Evolutionary conservation across 148 eudicot genomes (phyloP).

Genomic region (Pouteria glomerata): DNA sequence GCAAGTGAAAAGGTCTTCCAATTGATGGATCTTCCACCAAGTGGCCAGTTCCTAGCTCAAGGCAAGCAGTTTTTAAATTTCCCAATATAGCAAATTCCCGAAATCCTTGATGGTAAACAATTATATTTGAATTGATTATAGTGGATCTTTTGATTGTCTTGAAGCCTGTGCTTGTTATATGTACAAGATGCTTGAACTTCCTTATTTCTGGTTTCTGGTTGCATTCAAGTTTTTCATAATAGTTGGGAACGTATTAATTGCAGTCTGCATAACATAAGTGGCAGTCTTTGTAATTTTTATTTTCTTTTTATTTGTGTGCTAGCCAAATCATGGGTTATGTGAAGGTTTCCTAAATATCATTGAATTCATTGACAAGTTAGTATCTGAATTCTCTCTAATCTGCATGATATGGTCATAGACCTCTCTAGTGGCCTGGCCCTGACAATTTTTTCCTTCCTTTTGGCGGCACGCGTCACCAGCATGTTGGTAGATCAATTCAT

Average conservation of each 20-base stretch:
- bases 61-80: slow-evolving; percentile 36
- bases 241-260: background rate
- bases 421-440: background rate
- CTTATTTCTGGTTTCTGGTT: background rate
- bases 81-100: background rate
- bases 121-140: background rate
- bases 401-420: background rate
- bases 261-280: too few relatives aligned
- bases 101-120: background rate
- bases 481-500: too few relatives aligned
- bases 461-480: too few relatives aligned
- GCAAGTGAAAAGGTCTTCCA: slow-evolving; percentile 99
- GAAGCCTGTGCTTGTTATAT: background rate
- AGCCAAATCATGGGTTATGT: too few relatives aligned
- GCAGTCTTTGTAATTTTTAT: too few relatives aligned
- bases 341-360: background rate
- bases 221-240: background rate
- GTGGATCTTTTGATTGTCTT: background rate
- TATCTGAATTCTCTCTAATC: too few relatives aligned
- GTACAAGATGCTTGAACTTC: background rate
- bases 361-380: background rate
- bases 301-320: too few relatives aligned
- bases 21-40: slow-evolving; percentile 78
- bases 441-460: background rate
- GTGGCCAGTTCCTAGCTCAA: slow-evolving; percentile 70